These are phyloP conservation scores for Plasmodium sp. DNA, from an alignment of 169 alveolate species.

Conservation along the genomic window DNA sequence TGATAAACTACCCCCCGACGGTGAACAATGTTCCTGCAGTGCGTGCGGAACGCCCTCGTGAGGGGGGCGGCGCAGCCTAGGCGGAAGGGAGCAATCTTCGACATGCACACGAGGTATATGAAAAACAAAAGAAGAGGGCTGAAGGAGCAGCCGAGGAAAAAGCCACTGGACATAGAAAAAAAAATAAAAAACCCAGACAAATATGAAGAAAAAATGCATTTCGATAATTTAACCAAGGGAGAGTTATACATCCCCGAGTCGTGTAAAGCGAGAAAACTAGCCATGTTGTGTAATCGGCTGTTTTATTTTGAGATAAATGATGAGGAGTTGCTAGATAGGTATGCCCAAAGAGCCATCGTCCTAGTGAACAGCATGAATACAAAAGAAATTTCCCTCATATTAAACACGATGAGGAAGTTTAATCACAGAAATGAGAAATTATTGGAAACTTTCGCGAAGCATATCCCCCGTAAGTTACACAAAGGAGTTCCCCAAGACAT, in stretches of 20 bases:
- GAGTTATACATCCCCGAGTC: conserved; percentile 72
- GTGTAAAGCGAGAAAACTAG: conserved; percentile 56
- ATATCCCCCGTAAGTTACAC: conserved; percentile 68
- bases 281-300: conserved; percentile 71
- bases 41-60: not conserved
- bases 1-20: not conserved
- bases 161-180: conserved; percentile 68
- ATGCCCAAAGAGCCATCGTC: conserved; percentile 73
- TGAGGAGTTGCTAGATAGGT: conserved; percentile 62
- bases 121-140: conserved; percentile 73
- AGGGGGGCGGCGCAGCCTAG: not conserved
- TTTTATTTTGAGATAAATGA: conserved; percentile 71
- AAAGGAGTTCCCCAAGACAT: conserved; percentile 74
- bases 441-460: conserved; percentile 59
- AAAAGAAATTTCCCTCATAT: conserved; percentile 64
- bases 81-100: conserved; percentile 11
- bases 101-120: conserved; percentile 26
- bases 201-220: conserved; percentile 73
- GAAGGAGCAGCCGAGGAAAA: conserved; percentile 72
- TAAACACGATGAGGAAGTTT: conserved; percentile 70
- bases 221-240: conserved; percentile 62
- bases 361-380: conserved; percentile 60
- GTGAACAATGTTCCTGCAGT: conserved; percentile 6
- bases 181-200: conserved; percentile 62
- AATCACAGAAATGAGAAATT: conserved; percentile 54